Base-by-base conservation (phyloP, 139 green algal genomes). In the Chlorella sp. region DNA sequence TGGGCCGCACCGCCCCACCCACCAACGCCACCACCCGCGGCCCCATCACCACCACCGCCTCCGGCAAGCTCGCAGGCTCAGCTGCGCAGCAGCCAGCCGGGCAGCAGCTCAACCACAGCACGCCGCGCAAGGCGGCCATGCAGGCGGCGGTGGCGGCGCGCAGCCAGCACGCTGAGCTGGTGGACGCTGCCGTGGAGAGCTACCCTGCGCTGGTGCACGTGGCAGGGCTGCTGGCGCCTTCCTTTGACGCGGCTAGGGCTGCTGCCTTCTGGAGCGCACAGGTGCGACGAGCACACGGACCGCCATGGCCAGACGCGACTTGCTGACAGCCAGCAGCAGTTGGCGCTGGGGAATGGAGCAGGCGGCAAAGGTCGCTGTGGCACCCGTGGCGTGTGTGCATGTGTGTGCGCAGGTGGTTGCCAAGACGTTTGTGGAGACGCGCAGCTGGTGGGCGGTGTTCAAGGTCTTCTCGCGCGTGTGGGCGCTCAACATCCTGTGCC, bases 391-490 rank as follows among this genome's bases (percentile, higher is more conserved):
- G n/a, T n/a, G n/a, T n/a, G n/a, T n/a, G n/a, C n/a, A n/a, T n/a
- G n/a, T n/a, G n/a, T 55, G 10, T 55, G 32, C 31, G 50, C 51
- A 60, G 31, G 50, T 69, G 20, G 69, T 65, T 35, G 34, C 34
- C 6, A 78, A 78, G 72, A 78, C 72, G 3, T 78, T 72, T 51
- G 22, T 68, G n/a, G 72, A 78, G 68, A 27, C 31, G n/a, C 42
- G 72, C 35, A 67, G 34, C 33, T 64, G 35, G 42, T 69, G 69
- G 29, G 42, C 63, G 14, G 70, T 78, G n/a, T 78, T 78, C 62
- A 50, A 63, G 10, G 62, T 62, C 33, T 78, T 73, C 33, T 78
- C 31, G 62, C 69, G 72, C 10, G 70, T 78, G 62, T 72, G 63
- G 31, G 35, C 72, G 31, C 59, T 72, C 63, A 62, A 78, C 51